Conservation (phyloP, 148 eudicot species). For the Limonium bicolor region DNA sequence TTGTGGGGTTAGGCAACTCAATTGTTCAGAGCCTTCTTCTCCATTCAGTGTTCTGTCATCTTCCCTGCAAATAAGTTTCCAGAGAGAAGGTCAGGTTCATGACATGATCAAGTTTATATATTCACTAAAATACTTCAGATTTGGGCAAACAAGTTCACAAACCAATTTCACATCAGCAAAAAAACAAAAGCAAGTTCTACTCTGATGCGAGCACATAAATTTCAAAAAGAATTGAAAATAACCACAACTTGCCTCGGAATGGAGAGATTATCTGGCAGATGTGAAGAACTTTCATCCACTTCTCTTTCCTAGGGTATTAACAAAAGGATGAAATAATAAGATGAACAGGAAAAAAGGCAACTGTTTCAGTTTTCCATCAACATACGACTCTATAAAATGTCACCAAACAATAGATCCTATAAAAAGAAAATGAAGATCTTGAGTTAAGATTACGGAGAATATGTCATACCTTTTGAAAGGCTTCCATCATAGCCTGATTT, state of each 20-base stretch:
- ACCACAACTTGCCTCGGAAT: neutral
- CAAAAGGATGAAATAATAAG: neutral
- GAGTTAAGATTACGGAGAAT: neutral
- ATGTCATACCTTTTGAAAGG: conserved; percentile 49
- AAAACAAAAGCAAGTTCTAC: neutral
- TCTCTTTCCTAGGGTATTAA: neutral
- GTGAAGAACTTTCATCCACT: neutral
- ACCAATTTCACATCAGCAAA: neutral
- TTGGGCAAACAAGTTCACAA: neutral
- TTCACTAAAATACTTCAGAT: neutral
- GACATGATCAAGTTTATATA: neutral
- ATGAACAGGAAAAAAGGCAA: neutral
- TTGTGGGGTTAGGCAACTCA: too few species aligned
- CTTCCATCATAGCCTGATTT: conserved; percentile 47
- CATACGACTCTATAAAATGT: neutral
- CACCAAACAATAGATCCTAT: neutral
- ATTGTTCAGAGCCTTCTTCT: too few species aligned
- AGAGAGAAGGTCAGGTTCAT: too few species aligned
- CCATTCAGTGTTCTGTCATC: too few species aligned
- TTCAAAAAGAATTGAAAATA: neutral
- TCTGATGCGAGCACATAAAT: too few species aligned
- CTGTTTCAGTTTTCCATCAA: neutral
- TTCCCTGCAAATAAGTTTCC: too few species aligned
- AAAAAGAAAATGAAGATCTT: neutral
- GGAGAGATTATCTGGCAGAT: neutral